These are phyloP conservation scores for Phyllostachys edulis DNA, from an alignment of 176 grass and related monocot species.

Conservation along the genomic window DNA sequence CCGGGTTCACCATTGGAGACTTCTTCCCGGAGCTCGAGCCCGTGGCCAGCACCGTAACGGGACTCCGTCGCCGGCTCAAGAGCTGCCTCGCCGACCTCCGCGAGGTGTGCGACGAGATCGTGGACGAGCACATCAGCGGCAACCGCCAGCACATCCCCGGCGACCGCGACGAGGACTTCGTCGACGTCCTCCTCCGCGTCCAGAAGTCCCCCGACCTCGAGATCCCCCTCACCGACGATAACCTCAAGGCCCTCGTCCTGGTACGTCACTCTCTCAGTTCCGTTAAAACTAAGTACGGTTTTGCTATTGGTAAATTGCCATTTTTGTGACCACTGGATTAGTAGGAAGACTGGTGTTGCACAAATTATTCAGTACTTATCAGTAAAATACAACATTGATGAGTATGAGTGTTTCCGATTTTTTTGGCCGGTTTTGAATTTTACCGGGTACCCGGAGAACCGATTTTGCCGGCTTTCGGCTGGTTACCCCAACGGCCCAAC, in stretches of 20 bases:
- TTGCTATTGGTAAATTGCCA: neutral
- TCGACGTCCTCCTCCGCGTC: conserved; percentile 43
- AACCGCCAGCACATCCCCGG: neutral
- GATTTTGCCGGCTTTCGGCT: neutral
- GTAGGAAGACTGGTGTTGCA: no score
- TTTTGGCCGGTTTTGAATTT: no score
- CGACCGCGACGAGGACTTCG: conserved; percentile 38
- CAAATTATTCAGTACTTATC: no score
- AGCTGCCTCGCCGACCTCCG: conserved; percentile 35
- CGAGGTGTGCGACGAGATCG: conserved; percentile 36
- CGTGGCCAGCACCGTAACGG: conserved; percentile 13
- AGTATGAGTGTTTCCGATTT: no score
- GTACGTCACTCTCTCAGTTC: neutral
- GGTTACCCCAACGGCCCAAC: no score
- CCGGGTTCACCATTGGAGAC: conserved; percentile 36
- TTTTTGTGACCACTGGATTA: neutral
- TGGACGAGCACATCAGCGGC: conserved; percentile 32
- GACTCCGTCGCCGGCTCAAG: conserved; percentile 32
- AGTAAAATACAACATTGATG: no score
- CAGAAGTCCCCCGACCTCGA: conserved; percentile 45
- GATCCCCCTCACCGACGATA: conserved; percentile 43
- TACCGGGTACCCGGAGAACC: no score
- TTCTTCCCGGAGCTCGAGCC: conserved; percentile 46
- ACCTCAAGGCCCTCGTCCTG: conserved; percentile 46
- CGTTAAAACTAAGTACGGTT: neutral